Conservation (phyloP, 768 basidiomycete species). For the Dacryopinax primogenitus region DNA sequence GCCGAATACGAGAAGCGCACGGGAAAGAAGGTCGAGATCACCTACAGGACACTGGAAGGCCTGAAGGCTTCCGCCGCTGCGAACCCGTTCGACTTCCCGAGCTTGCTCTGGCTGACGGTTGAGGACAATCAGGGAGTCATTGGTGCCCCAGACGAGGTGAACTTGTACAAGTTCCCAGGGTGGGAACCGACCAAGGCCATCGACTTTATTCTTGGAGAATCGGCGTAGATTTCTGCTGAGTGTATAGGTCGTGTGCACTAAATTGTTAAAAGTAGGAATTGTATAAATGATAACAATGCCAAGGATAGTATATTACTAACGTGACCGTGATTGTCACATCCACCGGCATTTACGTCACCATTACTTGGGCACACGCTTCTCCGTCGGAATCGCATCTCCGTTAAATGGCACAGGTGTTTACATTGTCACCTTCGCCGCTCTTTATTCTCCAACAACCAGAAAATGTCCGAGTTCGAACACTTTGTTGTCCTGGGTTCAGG, state of each 20-base stretch:
- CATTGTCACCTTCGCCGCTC: not conserved
- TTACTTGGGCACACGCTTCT: too few relatives aligned
- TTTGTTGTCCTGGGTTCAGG: constrained; percentile 14
- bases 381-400: too few relatives aligned
- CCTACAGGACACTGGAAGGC: not conserved
- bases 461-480: constrained; percentile 8
- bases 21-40: constrained; percentile 6
- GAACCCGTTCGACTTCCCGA: not conserved
- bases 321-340: not conserved
- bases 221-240: not conserved
- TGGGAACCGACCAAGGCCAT: not conserved
- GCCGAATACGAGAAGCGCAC: constrained; percentile 7
- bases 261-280: not conserved
- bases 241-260: not conserved
- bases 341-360: not conserved
- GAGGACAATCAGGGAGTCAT: not conserved
- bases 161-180: not conserved
- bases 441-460: not conserved
- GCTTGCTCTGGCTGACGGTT: not conserved
- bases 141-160: constrained; percentile 5
- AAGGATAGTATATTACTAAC: too few relatives aligned
- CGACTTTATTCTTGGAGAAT: not conserved
- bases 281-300: not conserved
- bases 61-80: not conserved
- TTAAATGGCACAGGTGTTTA: too few relatives aligned